Evolutionary conservation across 2,329 filamentous ascomycete genomes (phyloP).

Genomic region (Fusarium piperis): DNA sequence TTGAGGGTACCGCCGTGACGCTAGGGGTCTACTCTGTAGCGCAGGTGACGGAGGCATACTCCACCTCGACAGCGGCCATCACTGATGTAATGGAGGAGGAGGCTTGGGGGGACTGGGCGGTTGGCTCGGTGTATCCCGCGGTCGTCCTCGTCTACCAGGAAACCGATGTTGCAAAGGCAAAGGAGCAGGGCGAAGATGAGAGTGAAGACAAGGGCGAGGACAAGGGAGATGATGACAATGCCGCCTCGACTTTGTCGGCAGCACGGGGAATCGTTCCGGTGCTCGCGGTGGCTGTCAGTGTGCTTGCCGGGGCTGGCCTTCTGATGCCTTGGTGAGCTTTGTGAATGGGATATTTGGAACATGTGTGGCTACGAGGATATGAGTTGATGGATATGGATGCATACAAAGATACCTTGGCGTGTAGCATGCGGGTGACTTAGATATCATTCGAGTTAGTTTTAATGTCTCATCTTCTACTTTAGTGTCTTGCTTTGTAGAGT

Average conservation of each 20-base stretch:
- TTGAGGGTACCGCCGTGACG: conserved; percentile 19
- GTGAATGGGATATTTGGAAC: not conserved
- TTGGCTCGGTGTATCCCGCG: conserved; percentile 7
- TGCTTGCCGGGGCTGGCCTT: conserved; percentile 25
- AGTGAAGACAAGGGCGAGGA: not conserved
- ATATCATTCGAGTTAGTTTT: not conserved
- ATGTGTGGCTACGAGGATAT: not conserved
- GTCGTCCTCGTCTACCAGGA: conserved; percentile 27
- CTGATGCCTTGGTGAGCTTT: conserved; percentile 26
- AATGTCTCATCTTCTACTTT: not conserved
- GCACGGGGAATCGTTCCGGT: not conserved
- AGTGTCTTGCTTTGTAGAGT: not conserved
- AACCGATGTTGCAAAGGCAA: conserved; percentile 12
- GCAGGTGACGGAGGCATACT: not conserved
- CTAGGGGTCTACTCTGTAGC: not conserved
- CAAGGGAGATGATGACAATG: not conserved
- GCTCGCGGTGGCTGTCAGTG: not conserved
- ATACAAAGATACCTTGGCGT: not conserved
- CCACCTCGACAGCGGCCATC: not conserved
- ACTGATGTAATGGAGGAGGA: not conserved
- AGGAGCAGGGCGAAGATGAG: not conserved
- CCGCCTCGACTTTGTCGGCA: not conserved
- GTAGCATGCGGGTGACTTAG: not conserved
- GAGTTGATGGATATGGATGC: not conserved
- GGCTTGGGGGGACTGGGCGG: not conserved